Conservation (phyloP, 495 filamentous ascomycete species). For the Hyaloscypha hepaticicola region DNA sequence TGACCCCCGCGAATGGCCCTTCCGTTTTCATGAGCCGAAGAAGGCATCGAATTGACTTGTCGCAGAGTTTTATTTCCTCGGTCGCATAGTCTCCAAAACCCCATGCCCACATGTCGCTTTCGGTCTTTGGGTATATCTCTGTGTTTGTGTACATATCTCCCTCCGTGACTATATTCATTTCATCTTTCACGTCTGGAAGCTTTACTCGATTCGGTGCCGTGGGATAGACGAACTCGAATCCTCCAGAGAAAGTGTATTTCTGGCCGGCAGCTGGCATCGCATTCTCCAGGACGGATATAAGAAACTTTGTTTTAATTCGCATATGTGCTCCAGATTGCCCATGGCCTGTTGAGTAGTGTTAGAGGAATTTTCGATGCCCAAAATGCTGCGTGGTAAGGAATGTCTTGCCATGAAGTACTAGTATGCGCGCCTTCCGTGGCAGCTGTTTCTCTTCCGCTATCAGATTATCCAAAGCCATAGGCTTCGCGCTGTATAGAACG, state of each 20-base stretch:
- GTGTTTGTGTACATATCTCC: too few relatives aligned
- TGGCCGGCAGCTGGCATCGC: not conserved
- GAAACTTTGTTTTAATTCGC: not conserved
- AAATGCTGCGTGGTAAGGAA: not conserved
- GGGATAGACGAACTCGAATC: not conserved
- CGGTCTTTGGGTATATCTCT: too few relatives aligned
- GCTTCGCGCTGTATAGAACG: too few relatives aligned
- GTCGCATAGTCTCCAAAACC: not conserved
- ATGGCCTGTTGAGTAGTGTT: not conserved
- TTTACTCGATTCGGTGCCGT: not conserved
- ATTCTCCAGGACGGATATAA: not conserved
- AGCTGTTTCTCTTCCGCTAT: too few relatives aligned
- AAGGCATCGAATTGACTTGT: not conserved
- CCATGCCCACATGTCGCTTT: not conserved
- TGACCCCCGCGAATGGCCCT: not conserved
- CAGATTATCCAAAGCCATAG: too few relatives aligned
- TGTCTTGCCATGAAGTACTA: not conserved
- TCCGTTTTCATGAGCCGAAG: not conserved
- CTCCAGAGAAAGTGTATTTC: not conserved
- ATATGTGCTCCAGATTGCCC: not conserved
- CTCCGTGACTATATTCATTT: not conserved
- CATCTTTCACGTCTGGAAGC: not conserved
- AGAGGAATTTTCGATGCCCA: not conserved
- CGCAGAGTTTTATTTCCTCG: not conserved
- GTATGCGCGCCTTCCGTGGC: too few relatives aligned